A percentile compares a stretch with the other conserved stretches of the same genome.
Evolutionary conservation across 768 basidiomycete species (phyloP).

Genomic region (Lactifluus echinatus): DNA sequence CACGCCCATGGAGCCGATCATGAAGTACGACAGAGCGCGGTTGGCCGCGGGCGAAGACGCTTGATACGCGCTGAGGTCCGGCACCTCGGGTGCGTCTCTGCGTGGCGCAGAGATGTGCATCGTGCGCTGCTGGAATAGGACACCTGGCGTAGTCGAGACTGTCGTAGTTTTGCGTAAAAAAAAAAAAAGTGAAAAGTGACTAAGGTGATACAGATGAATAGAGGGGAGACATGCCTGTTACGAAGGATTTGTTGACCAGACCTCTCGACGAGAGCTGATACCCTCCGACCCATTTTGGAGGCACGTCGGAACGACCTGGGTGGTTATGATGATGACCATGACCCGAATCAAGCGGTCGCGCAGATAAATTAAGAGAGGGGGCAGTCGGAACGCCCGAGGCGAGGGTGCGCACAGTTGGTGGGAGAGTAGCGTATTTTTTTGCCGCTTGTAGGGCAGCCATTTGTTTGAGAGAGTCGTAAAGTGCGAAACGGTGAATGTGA

Average conservation of each 20-base stretch:
- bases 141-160: constrained; percentile 44
- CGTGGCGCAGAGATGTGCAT: constrained; percentile 67
- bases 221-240: constrained; percentile 42
- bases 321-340: constrained; percentile 51
- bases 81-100: constrained; percentile 72
- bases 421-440: constrained; percentile 75
- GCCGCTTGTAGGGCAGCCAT: constrained; percentile 51
- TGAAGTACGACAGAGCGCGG: constrained; percentile 79
- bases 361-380: constrained; percentile 64
- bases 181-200: neutral
- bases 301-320: constrained; percentile 53
- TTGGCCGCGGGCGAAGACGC: constrained; percentile 54
- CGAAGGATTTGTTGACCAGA: constrained; percentile 55
- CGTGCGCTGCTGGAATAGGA: constrained; percentile 59
- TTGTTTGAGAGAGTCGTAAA: constrained; percentile 16
- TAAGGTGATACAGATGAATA: neutral
- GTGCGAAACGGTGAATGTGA: neutral
- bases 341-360: constrained; percentile 49
- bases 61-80: constrained; percentile 82
- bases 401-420: constrained; percentile 72
- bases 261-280: constrained; percentile 36
- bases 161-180: constrained; percentile 10
- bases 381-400: constrained; percentile 74
- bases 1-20: constrained; percentile 87
- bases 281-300: constrained; percentile 57